Evolutionary conservation across 2,329 filamentous ascomycete genomes (phyloP).

Genomic region (Periconia macrospinosa): DNA sequence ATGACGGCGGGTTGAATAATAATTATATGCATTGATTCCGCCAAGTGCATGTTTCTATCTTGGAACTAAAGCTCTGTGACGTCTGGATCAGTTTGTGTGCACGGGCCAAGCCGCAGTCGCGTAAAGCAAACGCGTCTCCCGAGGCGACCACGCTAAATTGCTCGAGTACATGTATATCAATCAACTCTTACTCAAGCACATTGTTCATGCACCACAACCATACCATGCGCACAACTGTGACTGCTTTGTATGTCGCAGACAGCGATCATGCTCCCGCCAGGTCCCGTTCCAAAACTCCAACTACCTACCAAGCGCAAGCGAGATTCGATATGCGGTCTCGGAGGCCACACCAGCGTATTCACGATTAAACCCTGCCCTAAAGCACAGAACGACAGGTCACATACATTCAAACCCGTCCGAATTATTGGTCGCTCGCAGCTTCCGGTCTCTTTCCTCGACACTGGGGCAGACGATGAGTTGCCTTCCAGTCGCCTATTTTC

Average conservation of each 20-base stretch:
- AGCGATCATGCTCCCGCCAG: constrained; percentile 31
- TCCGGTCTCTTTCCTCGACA: constrained; percentile 43
- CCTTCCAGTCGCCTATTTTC: constrained; percentile 37
- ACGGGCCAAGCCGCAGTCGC: not conserved
- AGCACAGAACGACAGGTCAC: constrained; percentile 30
- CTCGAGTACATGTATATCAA: not conserved
- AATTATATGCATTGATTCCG: no score
- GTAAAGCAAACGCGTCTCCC: not conserved
- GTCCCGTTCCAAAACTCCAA: constrained; percentile 20
- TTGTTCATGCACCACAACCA: no score
- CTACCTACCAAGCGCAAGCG: constrained; percentile 35
- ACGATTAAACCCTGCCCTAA: constrained; percentile 34
- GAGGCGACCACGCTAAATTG: not conserved
- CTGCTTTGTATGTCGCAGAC: constrained; percentile 32
- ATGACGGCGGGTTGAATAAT: no score
- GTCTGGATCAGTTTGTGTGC: not conserved
- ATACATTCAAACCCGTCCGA: constrained; percentile 37
- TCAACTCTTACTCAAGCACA: no score
- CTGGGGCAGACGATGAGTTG: constrained; percentile 22
- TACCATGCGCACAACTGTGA: constrained; percentile 31
- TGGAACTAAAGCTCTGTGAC: no score
- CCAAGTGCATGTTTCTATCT: no score
- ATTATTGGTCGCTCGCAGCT: constrained; percentile 40
- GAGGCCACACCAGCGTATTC: constrained; percentile 29
- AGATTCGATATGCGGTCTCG: constrained; percentile 33